Evolutionary conservation across 129 eudicot species (phyloP), one percentile per base, ranked within the genome.

Genomic region (Deinandra increscens): DNA sequence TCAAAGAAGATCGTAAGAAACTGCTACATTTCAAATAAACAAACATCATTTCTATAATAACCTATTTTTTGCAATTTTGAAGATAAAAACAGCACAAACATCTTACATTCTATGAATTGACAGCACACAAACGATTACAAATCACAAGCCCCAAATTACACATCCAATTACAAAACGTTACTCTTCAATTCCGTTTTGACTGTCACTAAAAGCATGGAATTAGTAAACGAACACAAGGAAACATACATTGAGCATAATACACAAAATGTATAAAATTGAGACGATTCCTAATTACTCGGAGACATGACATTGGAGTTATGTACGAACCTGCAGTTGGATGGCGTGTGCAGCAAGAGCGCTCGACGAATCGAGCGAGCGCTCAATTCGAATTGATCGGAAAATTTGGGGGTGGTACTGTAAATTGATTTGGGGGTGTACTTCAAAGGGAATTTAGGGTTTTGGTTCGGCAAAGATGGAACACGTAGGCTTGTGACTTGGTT

Each of bases 361-460:
- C 29, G 39, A 66, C 7, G 15, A 17, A 23, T 6, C 22, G 9
- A 8, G 6, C 19, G 59, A 45, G 23, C 23, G 60, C 7, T 48
- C 48, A 17, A 1, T 29, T 45, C 3, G 17, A 48, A 31, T 45
- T 15, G 31, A 67, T 31, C 15, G 72, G 3, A 67, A 5, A 14
- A 48, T 29, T 17, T 46, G 33, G 33, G 44, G 22, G 5, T 67
- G 15, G 10, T 43, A 12, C 5, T 29, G 42, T 14, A n/a, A n/a
- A n/a, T n/a, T n/a, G n/a, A n/a, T n/a, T n/a, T n/a, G n/a, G n/a
- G n/a, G n/a, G n/a, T n/a, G n/a, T n/a, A n/a, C n/a, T n/a, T n/a
- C n/a, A n/a, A n/a, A n/a, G n/a, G 46, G 71, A 67, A 46, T 7
- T 67, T 67, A 67, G 71, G 60, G 71, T 67, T 67, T 67, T 67